Percentiles rank a stretch among this genome's conserved stretches.
Evolutionary conservation across 768 basidiomycete species (phyloP).

Genomic region (Tulasnella sp.): DNA sequence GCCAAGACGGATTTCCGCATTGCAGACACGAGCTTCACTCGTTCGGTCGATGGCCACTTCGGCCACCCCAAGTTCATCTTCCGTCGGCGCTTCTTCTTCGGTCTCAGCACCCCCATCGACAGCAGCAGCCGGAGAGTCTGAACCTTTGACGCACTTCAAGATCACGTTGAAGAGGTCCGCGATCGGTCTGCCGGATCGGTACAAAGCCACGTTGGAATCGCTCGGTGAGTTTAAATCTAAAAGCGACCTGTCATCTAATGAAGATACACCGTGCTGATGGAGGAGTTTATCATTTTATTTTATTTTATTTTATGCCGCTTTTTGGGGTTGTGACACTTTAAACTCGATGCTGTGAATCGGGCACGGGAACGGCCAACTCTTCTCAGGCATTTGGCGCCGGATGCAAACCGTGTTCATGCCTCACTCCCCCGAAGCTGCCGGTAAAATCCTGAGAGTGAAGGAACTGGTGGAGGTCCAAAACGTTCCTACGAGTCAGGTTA

Average conservation of each 20-base stretch:
- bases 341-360: not conserved
- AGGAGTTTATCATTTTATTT: not conserved
- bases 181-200: constrained; percentile 64
- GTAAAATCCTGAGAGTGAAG: constrained; percentile 79
- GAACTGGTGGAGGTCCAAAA: constrained; percentile 85
- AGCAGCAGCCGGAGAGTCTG: not conserved
- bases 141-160: constrained; percentile 58
- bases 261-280: not conserved
- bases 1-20: not conserved
- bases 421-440: constrained; percentile 62
- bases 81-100: not conserved
- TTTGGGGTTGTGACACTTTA: not conserved
- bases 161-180: constrained; percentile 82
- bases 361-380: not conserved
- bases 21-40: not conserved
- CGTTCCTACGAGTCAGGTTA: constrained; percentile 54
- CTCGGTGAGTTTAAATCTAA: constrained; percentile 37
- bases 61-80: not conserved
- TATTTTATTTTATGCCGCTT: not conserved
- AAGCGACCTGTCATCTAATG: not conserved
- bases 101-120: not conserved
- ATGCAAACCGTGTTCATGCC: constrained; percentile 77
- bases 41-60: not conserved
- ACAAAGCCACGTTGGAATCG: constrained; percentile 63
- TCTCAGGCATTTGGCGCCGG: constrained; percentile 46